These are phyloP conservation scores for Colletotrichum zoysiae DNA, from an alignment of 2,329 filamentous ascomycete genomes.

Conservation along the genomic window DNA sequence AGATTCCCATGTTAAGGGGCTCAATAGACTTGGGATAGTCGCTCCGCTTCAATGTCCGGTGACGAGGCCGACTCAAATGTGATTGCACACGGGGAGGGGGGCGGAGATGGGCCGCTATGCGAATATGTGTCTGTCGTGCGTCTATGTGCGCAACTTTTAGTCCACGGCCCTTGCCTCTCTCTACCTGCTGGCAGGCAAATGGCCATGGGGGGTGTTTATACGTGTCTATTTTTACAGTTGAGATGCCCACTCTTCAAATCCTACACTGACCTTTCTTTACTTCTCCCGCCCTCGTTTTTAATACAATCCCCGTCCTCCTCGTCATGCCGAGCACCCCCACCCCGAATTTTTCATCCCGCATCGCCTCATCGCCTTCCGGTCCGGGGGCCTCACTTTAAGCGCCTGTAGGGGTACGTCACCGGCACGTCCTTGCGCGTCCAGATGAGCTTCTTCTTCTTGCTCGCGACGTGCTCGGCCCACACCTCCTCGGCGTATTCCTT, in stretches of 20 bases:
- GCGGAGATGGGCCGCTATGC: conserved; percentile 12
- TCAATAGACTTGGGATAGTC: conserved; percentile 28
- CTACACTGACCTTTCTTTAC: background rate
- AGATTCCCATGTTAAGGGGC: background rate
- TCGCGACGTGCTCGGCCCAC: conserved; percentile 89
- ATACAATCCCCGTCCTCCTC: background rate
- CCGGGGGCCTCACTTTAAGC: background rate
- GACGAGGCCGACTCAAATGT: background rate
- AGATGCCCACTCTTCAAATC: conserved; percentile 7
- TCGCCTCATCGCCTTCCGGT: no score
- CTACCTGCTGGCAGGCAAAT: background rate
- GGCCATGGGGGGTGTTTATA: background rate
- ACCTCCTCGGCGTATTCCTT: conserved; percentile 79
- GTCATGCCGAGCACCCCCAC: background rate
- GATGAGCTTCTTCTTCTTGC: conserved; percentile 90
- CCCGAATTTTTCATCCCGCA: background rate
- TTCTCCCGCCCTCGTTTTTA: background rate
- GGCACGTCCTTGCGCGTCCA: conserved; percentile 88
- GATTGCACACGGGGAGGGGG: background rate
- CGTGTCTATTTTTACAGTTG: conserved; percentile 14
- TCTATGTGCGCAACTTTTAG: conserved; percentile 7
- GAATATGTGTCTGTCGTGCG: conserved; percentile 13
- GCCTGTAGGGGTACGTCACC: conserved; percentile 72
- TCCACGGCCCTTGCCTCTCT: background rate
- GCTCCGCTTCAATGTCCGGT: background rate